Base-by-base conservation (phyloP, 202 grass and related monocot species). In the Setaria viridis region DNA sequence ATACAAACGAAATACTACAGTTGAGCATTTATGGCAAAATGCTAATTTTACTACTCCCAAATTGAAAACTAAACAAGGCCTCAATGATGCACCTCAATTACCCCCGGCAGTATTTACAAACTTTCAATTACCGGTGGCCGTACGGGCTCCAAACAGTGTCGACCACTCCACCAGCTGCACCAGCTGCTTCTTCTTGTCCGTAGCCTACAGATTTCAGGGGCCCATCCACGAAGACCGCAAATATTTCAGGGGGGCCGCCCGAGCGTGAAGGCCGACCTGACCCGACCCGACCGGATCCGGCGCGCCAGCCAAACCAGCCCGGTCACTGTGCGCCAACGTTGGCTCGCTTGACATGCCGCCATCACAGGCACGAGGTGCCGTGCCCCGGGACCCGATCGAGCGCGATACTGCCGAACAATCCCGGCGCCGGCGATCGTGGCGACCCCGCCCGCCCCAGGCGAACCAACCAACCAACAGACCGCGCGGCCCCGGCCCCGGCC, bases 391-490 rank as follows among this genome's bases (percentile, higher is more conserved):
- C 56, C 66, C 37, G 37, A 43, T 8, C 43, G 7, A 46, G 7
- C 43, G 45, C 13, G 63, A 78, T 79, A 41, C 7, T 5, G 73
- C 49, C 10, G 6, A 49, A 5, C 83, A 59, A 78, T 33, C 76
- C 63, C 83, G 37, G 74, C 33, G 70, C 63, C 83, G 37, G 74
- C 33, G 70, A 84, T 9, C 76, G 42, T 34, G 29, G 43, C 48
- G 49, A 62, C 74, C 74, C 79, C 79, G 73, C 75, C 75, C 6
- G 8, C 29, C 11, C 37, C 82, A 12, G 39, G 39, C 39, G 39
- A 41, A 41, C 39, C 39, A 34, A 21, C 17, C 32, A 62, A 55
- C 72, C 34, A 84, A 65, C 71, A 12, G 3, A 48, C 37, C 13
- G 12, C 39, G 35, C 39, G 39, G 39, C 39, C 39, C 34, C 34